Evolutionary conservation across 139 green algal species (phyloP).

Genomic region (Chara braunii): DNA sequence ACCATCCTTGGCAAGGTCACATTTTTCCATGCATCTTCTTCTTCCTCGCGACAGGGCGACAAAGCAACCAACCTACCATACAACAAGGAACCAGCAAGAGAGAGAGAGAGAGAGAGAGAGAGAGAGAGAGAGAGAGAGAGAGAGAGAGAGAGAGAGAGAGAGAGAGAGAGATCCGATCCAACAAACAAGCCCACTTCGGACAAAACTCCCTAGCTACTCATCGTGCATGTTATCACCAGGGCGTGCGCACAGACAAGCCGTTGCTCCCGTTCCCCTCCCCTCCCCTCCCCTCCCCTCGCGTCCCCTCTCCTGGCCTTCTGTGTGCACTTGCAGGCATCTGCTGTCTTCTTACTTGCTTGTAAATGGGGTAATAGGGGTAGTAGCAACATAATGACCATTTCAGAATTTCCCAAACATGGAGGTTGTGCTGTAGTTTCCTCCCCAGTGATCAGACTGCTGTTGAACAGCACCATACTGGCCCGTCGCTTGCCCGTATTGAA

Average conservation of each 20-base stretch:
- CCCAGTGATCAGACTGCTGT: neutral
- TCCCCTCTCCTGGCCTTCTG: conserved; percentile 3
- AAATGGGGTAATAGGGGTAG: neutral
- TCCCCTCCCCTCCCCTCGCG: neutral
- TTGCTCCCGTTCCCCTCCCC: neutral
- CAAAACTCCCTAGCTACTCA: neutral
- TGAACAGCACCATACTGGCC: conserved; percentile 1
- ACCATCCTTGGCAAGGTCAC: too few relatives aligned
- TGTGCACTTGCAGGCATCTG: neutral
- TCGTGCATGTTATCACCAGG: too few relatives aligned
- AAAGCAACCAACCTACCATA: too few relatives aligned
- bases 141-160: neutral
- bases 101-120: neutral
- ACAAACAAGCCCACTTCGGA: neutral
- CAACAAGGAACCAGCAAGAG: neutral
- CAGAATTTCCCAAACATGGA: neutral
- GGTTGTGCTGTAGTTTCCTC: neutral
- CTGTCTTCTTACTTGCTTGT: neutral
- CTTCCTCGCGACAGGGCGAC: too few relatives aligned
- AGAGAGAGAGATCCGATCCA: neutral
- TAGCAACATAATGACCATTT: neutral
- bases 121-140: neutral
- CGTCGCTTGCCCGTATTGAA: neutral
- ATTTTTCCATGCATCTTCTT: too few relatives aligned
- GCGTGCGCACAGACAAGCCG: too few relatives aligned